Percentiles rank a stretch among this genome's conserved stretches.
Evolutionary conservation across 2,329 filamentous ascomycete genomes (phyloP).

Genomic region (Diaporthe destruens): DNA sequence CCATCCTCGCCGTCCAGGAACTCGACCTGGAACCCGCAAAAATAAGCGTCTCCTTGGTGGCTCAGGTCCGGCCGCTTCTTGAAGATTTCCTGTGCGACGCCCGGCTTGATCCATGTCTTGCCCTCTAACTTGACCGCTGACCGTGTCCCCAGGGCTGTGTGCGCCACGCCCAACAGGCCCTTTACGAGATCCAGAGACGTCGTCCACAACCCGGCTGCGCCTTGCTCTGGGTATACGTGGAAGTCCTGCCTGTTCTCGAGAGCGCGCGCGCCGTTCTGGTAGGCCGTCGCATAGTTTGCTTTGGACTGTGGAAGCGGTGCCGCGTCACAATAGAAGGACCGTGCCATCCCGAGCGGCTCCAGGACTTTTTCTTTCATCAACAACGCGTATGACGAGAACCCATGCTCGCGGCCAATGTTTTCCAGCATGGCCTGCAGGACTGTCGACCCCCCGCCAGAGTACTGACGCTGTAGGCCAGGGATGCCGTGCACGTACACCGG

Average conservation of each 20-base stretch:
- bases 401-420: slow-evolving; percentile 1
- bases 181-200: slow-evolving; percentile 34
- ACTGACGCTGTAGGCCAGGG: slow-evolving; percentile 26
- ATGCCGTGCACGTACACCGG: slow-evolving; percentile 24
- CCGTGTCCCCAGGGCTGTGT: slow-evolving; percentile 22
- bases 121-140: slow-evolving; percentile 21
- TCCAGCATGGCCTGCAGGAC: slow-evolving; percentile 39
- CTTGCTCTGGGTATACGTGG: slow-evolving; percentile 37
- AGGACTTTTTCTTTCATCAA: slow-evolving; percentile 37
- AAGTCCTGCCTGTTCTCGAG: slow-evolving; percentile 30
- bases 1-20: slow-evolving; percentile 32
- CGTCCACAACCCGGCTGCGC: slow-evolving; percentile 38
- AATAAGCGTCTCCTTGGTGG: slow-evolving; percentile 20
- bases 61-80: slow-evolving; percentile 21
- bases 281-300: slow-evolving; percentile 33
- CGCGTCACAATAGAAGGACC: slow-evolving; percentile 37
- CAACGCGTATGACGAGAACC: slow-evolving; percentile 19
- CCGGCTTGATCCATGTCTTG: slow-evolving; percentile 35
- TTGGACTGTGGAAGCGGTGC: slow-evolving; percentile 15
- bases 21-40: slow-evolving; percentile 32
- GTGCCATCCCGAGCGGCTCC: slow-evolving; percentile 32
- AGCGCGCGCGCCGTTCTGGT: slow-evolving; percentile 28
- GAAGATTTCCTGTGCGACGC: slow-evolving; percentile 24
- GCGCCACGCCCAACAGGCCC: slow-evolving; percentile 33
- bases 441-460: slow-evolving; percentile 37